Conservation (phyloP, 2,329 filamentous ascomycete species). For the Calonectria ilicicola region DNA sequence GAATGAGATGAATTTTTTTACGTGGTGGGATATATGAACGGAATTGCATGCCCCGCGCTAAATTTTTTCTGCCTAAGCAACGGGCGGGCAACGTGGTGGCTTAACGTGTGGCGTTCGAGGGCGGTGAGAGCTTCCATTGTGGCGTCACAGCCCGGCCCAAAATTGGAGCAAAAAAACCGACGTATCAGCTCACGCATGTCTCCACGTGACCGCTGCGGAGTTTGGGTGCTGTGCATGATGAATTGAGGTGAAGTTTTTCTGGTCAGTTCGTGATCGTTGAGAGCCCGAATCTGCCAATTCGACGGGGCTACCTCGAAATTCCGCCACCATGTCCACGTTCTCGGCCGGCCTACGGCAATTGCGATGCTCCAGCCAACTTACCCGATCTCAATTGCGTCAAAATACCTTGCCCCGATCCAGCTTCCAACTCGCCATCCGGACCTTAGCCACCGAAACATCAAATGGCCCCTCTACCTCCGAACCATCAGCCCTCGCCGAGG, state of each 20-base stretch:
- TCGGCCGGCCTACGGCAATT: constrained; percentile 51
- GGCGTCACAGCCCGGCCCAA: constrained; percentile 9
- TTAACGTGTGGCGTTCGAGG: constrained; percentile 32
- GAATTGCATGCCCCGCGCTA: constrained; percentile 50
- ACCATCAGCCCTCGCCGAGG: constrained; percentile 32
- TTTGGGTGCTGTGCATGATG: constrained; percentile 23
- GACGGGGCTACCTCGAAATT: constrained; percentile 39
- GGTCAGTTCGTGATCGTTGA: constrained; percentile 34
- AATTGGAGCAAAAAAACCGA: background rate
- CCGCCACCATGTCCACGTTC: constrained; percentile 50
- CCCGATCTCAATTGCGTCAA: constrained; percentile 46
- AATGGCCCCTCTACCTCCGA: constrained; percentile 26
- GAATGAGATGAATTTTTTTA: constrained; percentile 49
- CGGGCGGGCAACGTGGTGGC: constrained; percentile 26
- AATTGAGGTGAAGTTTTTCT: constrained; percentile 44
- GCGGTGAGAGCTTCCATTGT: constrained; percentile 25
- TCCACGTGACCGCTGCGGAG: constrained; percentile 42
- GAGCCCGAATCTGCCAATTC: constrained; percentile 37
- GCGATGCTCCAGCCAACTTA: constrained; percentile 47
- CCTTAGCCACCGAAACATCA: constrained; percentile 39
- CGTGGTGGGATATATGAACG: constrained; percentile 39
- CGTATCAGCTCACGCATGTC: constrained; percentile 15
- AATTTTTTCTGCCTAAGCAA: constrained; percentile 44
- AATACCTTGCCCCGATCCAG: constrained; percentile 36
- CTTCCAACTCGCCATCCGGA: constrained; percentile 44